Percentiles rank a stretch among this genome's conserved stretches.
Conservation (phyloP, 2,329 filamentous ascomycete genomes). For the Ophiostoma australiae region DNA sequence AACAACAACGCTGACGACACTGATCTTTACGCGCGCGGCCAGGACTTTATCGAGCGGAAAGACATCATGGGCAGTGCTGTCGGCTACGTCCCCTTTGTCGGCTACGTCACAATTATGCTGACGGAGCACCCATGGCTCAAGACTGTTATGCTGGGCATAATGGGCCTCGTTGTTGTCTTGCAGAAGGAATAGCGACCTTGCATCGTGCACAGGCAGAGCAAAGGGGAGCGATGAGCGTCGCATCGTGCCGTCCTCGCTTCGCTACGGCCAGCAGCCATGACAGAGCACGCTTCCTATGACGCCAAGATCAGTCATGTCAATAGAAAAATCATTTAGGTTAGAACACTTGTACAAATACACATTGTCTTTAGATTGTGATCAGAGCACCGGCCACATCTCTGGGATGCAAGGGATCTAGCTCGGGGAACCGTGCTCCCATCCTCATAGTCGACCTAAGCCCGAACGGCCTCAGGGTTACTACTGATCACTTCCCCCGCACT, state of each 20-base stretch:
- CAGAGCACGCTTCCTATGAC: not conserved
- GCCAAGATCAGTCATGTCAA: not conserved
- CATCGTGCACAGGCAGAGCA: not conserved
- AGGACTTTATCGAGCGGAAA: constrained; percentile 78
- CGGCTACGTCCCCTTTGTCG: constrained; percentile 88
- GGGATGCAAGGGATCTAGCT: not conserved
- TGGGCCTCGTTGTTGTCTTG: constrained; percentile 89
- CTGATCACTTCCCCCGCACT: not conserved
- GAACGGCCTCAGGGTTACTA: not conserved
- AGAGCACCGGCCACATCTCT: not conserved
- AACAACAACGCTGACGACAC: constrained; percentile 94
- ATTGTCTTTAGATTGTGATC: not conserved
- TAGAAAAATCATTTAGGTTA: not conserved
- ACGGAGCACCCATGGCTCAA: constrained; percentile 97
- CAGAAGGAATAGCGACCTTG: constrained; percentile 65
- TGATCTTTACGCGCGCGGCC: constrained; percentile 71
- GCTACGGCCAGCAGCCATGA: not conserved
- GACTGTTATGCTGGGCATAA: constrained; percentile 86
- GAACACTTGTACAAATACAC: not conserved
- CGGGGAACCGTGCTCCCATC: not conserved
- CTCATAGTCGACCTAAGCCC: not conserved
- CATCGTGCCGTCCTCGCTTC: not conserved
- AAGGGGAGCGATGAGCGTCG: not conserved
- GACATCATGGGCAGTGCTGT: constrained; percentile 90
- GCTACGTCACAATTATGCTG: constrained; percentile 93